Evolutionary conservation across 2,329 filamentous ascomycete genomes (phyloP).

Genomic region (Colletotrichum kahawae): DNA sequence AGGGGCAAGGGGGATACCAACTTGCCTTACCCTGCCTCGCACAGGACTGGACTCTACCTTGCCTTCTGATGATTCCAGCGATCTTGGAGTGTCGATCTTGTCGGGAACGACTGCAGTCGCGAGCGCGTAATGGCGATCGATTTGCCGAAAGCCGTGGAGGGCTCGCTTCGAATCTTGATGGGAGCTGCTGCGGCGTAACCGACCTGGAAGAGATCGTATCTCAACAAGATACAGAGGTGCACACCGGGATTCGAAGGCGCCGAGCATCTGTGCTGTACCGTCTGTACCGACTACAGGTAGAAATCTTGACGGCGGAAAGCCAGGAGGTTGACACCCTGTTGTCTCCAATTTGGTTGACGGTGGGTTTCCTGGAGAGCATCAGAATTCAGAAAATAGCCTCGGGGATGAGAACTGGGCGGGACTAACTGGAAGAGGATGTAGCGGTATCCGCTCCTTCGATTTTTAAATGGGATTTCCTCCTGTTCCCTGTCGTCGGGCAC

Average conservation of each 20-base stretch:
- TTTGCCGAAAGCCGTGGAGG: conserved; percentile 7
- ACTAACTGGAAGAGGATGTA: conserved; percentile 4
- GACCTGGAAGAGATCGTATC: not conserved
- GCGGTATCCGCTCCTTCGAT: conserved; percentile 10
- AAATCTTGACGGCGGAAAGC: not conserved
- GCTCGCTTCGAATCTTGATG: conserved; percentile 3
- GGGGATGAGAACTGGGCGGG: not conserved
- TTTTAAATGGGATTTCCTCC: conserved; percentile 13
- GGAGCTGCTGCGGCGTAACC: not conserved
- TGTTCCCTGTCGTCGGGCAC: conserved; percentile 11
- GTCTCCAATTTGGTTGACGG: not conserved
- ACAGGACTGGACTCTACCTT: not conserved
- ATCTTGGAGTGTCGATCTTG: not conserved
- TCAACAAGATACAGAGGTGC: not conserved
- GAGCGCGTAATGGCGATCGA: not conserved
- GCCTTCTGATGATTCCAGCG: not conserved
- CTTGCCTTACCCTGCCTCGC: not conserved
- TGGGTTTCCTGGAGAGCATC: conserved; percentile 11
- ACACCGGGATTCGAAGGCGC: not conserved
- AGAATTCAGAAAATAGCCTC: conserved; percentile 7
- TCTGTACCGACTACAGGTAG: not conserved
- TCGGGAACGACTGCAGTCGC: not conserved
- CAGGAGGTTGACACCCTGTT: not conserved
- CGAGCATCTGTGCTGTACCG: not conserved
- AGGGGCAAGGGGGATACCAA: not conserved